Evolutionary conservation across 495 filamentous ascomycete species (phyloP), one percentile per base, ranked within the genome.

Genomic region (Annulohypoxylon maeteangense): DNA sequence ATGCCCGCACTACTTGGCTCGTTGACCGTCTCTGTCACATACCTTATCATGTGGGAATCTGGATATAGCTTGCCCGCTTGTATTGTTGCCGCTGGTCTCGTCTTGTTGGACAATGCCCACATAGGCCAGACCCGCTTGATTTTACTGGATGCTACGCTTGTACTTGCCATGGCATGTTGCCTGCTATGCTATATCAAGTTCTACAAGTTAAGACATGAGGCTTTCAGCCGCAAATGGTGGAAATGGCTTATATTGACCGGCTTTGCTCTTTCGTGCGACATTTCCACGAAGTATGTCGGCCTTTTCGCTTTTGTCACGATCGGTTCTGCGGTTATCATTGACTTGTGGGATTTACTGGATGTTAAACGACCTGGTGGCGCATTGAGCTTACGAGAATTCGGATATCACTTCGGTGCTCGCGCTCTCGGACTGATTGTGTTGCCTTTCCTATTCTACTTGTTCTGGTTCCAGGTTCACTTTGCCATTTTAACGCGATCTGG

Each of bases 381-480:
- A 23, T 84, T 99, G 60, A 89, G 82, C 70, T 85, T 99, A 74
- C 82, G 86, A 54, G 85, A 91, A 53, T 98, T 97, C 81, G 87
- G 85, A 55, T 95, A 96, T 83, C 95, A 99, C 78, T 95, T 99
- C 76, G 87, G 82, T 7, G 95, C 95, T 72, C 92, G 95, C 29
- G 86, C 88, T 14, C 84, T 95, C 71, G 93, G 90, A 7, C 84
- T 99, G 38, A 92, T 98, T 71, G 74, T 97, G 45, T 87, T 98
- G 54, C 95, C 95, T 36, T 97, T 98, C 87, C 86, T 98, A 72
- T 95, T 98, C 81, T 99, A 98, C 79, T 87, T 99, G 29, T 99
- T 99, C 85, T 99, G 96, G 96, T 99, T 99, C 89, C 95, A 98
- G 84, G 94, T 98, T 31, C 95, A 99, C 81, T 98, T 99, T 78